These are phyloP conservation scores for Globisporangium cederbergense DNA, from an alignment of 352 stramenopile species.

Conservation along the genomic window DNA sequence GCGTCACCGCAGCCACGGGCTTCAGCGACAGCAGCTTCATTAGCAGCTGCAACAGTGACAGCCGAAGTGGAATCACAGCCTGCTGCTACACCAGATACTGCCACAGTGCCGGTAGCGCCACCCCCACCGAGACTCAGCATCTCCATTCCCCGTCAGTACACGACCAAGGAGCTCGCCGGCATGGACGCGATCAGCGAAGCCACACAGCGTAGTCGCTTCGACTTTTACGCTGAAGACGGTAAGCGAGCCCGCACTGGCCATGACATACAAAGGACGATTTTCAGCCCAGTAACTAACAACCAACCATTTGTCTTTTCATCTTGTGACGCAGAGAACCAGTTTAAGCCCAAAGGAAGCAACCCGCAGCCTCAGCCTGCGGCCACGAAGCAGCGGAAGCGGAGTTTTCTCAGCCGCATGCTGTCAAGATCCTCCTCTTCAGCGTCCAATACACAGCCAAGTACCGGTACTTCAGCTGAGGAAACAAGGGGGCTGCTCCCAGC, in stretches of 20 bases:
- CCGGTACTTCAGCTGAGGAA: background rate
- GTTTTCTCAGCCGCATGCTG: slow-evolving; percentile 16
- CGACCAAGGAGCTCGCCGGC: slow-evolving; percentile 19
- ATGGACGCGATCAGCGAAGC: slow-evolving; percentile 28
- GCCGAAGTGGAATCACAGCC: background rate
- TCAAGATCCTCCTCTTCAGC: background rate
- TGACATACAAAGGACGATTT: background rate
- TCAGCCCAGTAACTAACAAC: background rate
- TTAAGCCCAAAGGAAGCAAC: slow-evolving; percentile 4
- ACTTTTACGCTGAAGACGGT: slow-evolving; percentile 27
- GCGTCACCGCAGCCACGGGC: background rate
- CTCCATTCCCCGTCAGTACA: slow-evolving; percentile 7
- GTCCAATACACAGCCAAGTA: background rate
- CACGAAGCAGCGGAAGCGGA: slow-evolving; percentile 4
- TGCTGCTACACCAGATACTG: background rate
- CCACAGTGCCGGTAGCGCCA: background rate
- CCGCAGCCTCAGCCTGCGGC: background rate
- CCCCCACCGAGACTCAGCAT: background rate
- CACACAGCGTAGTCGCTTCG: slow-evolving; percentile 27
- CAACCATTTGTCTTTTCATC: background rate
- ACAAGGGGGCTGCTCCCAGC: background rate
- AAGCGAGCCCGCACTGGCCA: background rate
- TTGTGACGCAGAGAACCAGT: slow-evolving; percentile 13
- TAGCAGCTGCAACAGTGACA: background rate
- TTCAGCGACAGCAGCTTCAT: background rate